These are phyloP conservation scores for Phytophthora syringae DNA, from an alignment of 352 stramenopile species.

Conservation along the genomic window DNA sequence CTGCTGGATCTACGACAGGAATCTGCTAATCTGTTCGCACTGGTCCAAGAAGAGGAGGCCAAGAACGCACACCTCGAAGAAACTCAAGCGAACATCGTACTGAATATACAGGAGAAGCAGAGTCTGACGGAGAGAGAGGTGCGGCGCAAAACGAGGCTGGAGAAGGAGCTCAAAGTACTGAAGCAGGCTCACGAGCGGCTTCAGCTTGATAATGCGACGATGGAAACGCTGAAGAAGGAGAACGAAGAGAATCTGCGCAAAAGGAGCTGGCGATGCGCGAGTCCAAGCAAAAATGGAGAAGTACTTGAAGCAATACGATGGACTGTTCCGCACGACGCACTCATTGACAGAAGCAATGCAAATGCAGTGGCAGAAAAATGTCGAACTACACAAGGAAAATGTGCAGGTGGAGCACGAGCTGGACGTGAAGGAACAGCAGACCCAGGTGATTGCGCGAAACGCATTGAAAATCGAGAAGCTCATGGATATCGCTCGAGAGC, in stretches of 20 bases:
- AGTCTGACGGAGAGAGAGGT: slow-evolving; percentile 64
- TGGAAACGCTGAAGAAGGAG: slow-evolving; percentile 56
- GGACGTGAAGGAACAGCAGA: slow-evolving; percentile 52
- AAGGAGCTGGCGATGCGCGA: slow-evolving; percentile 82
- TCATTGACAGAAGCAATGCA: slow-evolving; percentile 84
- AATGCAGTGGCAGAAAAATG: slow-evolving; percentile 83
- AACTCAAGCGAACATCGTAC: slow-evolving; percentile 40
- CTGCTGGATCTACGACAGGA: slow-evolving; percentile 74
- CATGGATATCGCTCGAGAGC: slow-evolving; percentile 72
- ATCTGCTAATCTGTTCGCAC: slow-evolving; percentile 62
- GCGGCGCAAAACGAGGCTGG: slow-evolving; percentile 65
- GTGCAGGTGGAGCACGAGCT: slow-evolving; percentile 69
- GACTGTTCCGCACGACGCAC: slow-evolving; percentile 80
- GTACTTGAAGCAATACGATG: slow-evolving; percentile 88
- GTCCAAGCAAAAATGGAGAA: slow-evolving; percentile 90
- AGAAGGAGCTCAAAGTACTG: slow-evolving; percentile 74
- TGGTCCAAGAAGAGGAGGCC: slow-evolving; percentile 70
- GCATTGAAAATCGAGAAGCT: slow-evolving; percentile 78
- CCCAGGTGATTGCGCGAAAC: slow-evolving; percentile 61
- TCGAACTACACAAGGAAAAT: slow-evolving; percentile 83
- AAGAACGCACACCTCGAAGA: slow-evolving; percentile 71
- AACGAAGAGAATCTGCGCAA: slow-evolving; percentile 65
- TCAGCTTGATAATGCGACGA: slow-evolving; percentile 42
- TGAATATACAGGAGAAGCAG: slow-evolving; percentile 71
- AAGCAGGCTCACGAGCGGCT: slow-evolving; percentile 70